Conservation (phyloP, 192 early-diverging fungal genomes). For the Linnemannia exigua region DNA sequence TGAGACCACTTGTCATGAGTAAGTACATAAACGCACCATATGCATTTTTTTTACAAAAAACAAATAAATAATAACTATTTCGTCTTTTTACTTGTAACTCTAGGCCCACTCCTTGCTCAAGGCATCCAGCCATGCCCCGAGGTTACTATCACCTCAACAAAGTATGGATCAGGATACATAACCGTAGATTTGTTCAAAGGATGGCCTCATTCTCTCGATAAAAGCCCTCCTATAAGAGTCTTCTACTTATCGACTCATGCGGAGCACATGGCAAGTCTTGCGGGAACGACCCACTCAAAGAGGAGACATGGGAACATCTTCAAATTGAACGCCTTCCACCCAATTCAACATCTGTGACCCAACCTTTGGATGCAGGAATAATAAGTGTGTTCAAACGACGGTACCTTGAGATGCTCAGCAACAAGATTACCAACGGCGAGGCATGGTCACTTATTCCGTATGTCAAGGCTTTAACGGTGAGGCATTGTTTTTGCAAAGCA, state of each 20-base stretch:
- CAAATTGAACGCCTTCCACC: no score
- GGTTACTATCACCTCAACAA: neutral
- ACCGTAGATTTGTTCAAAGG: neutral
- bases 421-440: no score
- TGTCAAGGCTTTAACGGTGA: no score
- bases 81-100: neutral
- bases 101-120: neutral
- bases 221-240: neutral
- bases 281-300: neutral
- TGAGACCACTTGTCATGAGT: neutral
- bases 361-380: no score
- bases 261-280: neutral
- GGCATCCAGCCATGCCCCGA: neutral
- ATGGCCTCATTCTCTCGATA: neutral
- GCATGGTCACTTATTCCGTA: no score
- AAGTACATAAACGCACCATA: neutral
- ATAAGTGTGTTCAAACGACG: no score
- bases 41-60: neutral
- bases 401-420: no score
- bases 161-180: neutral
- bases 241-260: conserved; percentile 11
- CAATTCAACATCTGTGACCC: no score
- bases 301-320: no score
- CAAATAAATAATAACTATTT: neutral
- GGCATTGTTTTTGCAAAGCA: no score